Base-by-base conservation (phyloP, 306 rosid species). In the Castanospermum australe region DNA sequence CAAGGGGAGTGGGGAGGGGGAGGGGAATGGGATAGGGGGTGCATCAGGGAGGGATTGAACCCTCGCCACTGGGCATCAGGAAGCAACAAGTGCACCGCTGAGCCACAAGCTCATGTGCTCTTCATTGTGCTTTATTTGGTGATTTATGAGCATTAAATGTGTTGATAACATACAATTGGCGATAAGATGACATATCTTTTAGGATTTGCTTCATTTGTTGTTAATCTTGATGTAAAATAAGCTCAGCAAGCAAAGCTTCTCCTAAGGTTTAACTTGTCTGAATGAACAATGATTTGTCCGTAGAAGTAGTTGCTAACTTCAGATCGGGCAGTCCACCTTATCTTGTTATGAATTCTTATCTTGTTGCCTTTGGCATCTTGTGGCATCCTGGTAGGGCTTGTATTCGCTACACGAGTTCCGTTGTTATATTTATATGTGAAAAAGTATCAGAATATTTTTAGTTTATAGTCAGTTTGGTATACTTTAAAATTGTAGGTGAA, bases 81-180 rank as follows among this genome's bases (percentile, higher is more conserved):
- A n/a, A n/a, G n/a, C n/a, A n/a, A n/a, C n/a, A n/a, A n/a, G n/a
- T n/a, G n/a, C n/a, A n/a, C n/a, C n/a, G n/a, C n/a, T n/a, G n/a
- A n/a, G n/a, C n/a, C n/a, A n/a, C n/a, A n/a, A n/a, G n/a, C n/a
- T n/a, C n/a, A n/a, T n/a, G n/a, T n/a, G n/a, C n/a, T 51, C 41
- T 52, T 51, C 28, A 15, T 50, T 38, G 56, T 77, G 66, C 51
- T 73, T 66, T 51, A n/a, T 65, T 47, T 77, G 45, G 54, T 66
- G 45, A 66, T 66, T 9, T 25, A 65, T 55, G 20, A 5, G 61
- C 35, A 64, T 63, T 28, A 28, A 63, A 64, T 22, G 36, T 48
- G 41, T 35, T 76, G 41, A 63, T 50, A 28, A 28, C 32, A 28
- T 28, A 28, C 32, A 28, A 62, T 56, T 52, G 67, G 44, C 20